Evolutionary conservation across 2,329 filamentous ascomycete species (phyloP).

Genomic region (Alternaria ventricosa): DNA sequence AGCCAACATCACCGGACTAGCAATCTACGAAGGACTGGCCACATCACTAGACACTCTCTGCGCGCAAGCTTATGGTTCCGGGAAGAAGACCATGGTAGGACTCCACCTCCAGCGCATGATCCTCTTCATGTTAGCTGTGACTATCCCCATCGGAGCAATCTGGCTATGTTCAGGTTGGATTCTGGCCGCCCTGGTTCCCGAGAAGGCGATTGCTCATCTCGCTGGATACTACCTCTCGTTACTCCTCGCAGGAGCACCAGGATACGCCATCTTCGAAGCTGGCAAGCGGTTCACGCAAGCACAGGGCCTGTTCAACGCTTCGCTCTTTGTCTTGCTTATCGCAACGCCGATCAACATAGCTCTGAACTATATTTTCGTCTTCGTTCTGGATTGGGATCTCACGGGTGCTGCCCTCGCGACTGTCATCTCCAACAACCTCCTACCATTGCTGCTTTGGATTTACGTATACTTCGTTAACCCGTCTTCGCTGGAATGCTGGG

Average conservation of each 20-base stretch:
- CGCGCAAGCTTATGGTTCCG: slow-evolving; percentile 60
- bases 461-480: slow-evolving; percentile 54
- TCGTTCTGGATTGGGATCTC: slow-evolving; percentile 53
- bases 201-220: slow-evolving; percentile 56
- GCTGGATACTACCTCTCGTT: slow-evolving; percentile 59
- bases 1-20: slow-evolving; percentile 61
- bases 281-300: slow-evolving; percentile 63
- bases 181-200: slow-evolving; percentile 55
- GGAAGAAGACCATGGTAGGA: slow-evolving; percentile 57
- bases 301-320: slow-evolving; percentile 61
- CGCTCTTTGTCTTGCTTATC: slow-evolving; percentile 56
- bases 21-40: slow-evolving; percentile 60
- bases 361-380: slow-evolving; percentile 59
- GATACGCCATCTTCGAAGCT: slow-evolving; percentile 62
- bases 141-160: slow-evolving; percentile 57
- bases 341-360: slow-evolving; percentile 58
- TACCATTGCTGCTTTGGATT: slow-evolving; percentile 55
- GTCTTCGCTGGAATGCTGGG: slow-evolving; percentile 64
- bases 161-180: slow-evolving; percentile 60
- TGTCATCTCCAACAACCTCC: slow-evolving; percentile 58
- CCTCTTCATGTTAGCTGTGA: slow-evolving; percentile 56
- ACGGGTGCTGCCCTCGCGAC: slow-evolving; percentile 60
- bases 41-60: slow-evolving; percentile 61
- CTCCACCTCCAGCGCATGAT: slow-evolving; percentile 62
- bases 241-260: slow-evolving; percentile 59